Base-by-base conservation (phyloP, 768 basidiomycete genomes). In the Ephemerocybe angulata region DNA sequence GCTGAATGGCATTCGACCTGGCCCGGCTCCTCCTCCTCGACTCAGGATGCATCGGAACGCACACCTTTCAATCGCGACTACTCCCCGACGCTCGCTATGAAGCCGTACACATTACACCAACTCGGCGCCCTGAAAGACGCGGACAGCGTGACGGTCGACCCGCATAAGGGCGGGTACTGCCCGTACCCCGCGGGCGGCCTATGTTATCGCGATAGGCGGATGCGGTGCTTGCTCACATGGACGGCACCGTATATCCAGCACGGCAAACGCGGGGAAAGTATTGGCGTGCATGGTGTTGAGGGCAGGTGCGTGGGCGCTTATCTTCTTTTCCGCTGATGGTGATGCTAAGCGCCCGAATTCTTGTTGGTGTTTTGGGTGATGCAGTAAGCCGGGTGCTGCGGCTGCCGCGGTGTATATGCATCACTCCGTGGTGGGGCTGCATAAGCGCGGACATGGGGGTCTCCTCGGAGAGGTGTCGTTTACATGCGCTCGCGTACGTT, bases 341-440 rank as follows among this genome's bases (percentile, higher is more conserved):
- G 38, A 13, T 30, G 12, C 37, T 54, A 4, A n/a, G n/a, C n/a
- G n/a, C n/a, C n/a, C n/a, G n/a, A n/a, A n/a, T n/a, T n/a, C n/a
- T n/a, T n/a, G n/a, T n/a, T n/a, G n/a, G n/a, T n/a, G n/a, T n/a
- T n/a, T n/a, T n/a, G n/a, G n/a, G n/a, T n/a, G n/a, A n/a, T 30
- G 24, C 53, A 79, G 78, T 57, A 80, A 79, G 67, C 76, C 78
- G 11, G 78, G 77, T 38, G 78, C 78, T 1, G 63, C 77, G 0
- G 65, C 77, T 0, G 67, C 69, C 1, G 70, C 75, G 1, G 62
- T 62, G 0, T 80, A 59, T 41, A 56, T 78, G 6, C 64, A 67
- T 7, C 75, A 79, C 57, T 51, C 63, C 22, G 70, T 75, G 17
- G 62, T 79, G 21, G 76, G 77, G 0, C 64, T 79, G n/a, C 60